These are phyloP conservation scores for Mortierella sp. DNA, from an alignment of 371 early-diverging fungal species.

Conservation along the genomic window DNA sequence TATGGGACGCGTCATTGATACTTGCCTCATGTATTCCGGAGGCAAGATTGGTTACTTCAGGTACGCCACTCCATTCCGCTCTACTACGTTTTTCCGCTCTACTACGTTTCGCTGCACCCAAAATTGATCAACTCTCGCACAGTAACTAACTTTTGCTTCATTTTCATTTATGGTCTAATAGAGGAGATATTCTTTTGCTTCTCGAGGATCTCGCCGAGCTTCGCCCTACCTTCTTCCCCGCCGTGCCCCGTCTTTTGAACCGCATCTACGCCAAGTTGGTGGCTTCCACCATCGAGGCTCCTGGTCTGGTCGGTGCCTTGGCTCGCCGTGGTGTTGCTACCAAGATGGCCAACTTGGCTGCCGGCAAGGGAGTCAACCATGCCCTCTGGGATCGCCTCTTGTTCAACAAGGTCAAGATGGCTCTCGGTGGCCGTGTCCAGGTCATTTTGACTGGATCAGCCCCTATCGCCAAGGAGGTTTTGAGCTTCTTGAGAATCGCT, in stretches of 20 bases:
- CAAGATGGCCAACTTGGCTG: slow-evolving; percentile 73
- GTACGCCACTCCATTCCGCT: neutral
- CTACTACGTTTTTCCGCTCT: neutral
- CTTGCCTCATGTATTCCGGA: slow-evolving; percentile 63
- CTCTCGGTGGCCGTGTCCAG: slow-evolving; percentile 93
- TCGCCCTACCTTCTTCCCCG: slow-evolving; percentile 86
- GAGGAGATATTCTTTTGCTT: slow-evolving; percentile 84
- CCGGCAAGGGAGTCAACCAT: slow-evolving; percentile 75
- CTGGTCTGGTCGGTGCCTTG: slow-evolving; percentile 70
- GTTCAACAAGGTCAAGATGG: slow-evolving; percentile 88
- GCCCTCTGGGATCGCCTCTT: slow-evolving; percentile 91
- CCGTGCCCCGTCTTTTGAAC: slow-evolving; percentile 96
- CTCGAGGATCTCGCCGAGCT: slow-evolving; percentile 87
- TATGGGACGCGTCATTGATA: slow-evolving; percentile 62
- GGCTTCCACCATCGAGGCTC: slow-evolving; percentile 75
- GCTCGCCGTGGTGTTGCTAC: slow-evolving; percentile 77
- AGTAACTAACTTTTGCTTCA: neutral
- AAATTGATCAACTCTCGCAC: neutral
- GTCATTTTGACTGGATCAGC: slow-evolving; percentile 92
- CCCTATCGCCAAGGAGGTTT: slow-evolving; percentile 88
- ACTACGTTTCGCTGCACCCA: neutral
- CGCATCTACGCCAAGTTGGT: slow-evolving; percentile 88
- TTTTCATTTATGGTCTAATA: neutral
- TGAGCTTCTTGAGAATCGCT: slow-evolving; percentile 91
- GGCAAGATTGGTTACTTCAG: slow-evolving; percentile 87